phyloP scores from a whole-genome alignment of 257 asterid genomes.

The Anisodus tanguticus region DNA sequence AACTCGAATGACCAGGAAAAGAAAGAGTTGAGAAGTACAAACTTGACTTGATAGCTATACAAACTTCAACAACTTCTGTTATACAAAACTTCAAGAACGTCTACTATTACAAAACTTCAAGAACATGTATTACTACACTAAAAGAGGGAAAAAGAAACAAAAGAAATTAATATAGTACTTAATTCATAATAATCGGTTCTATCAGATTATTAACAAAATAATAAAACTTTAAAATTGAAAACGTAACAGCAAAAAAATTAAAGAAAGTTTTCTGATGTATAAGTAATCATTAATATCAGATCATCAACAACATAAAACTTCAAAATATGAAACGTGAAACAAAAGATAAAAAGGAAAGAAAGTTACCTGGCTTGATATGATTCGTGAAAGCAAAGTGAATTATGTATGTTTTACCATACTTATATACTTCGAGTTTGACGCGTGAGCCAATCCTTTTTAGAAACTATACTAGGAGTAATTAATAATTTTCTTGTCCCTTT shows the following conservation, averaged over 20 bases:
- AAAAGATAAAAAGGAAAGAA: background rate
- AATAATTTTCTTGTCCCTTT: too few species aligned
- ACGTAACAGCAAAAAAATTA: too few species aligned
- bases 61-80: background rate
- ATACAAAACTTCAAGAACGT: slow-evolving; percentile 5
- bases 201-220: too few species aligned
- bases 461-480: too few species aligned
- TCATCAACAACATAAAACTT: background rate
- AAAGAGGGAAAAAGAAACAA: background rate
- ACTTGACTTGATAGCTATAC: background rate
- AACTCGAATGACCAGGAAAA: background rate
- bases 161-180: background rate
- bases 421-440: too few species aligned
- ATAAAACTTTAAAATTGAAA: too few species aligned
- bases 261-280: too few species aligned
- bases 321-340: background rate
- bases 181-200: too few species aligned
- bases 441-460: too few species aligned
- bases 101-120: background rate
- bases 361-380: slow-evolving; percentile 51
- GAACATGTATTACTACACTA: background rate
- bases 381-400: too few species aligned
- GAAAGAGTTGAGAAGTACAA: background rate
- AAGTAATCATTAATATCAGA: too few species aligned
- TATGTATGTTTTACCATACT: too few species aligned